phyloP scores from a whole-genome alignment of 2,329 filamentous ascomycete species.

The Cercospora sp. region DNA sequence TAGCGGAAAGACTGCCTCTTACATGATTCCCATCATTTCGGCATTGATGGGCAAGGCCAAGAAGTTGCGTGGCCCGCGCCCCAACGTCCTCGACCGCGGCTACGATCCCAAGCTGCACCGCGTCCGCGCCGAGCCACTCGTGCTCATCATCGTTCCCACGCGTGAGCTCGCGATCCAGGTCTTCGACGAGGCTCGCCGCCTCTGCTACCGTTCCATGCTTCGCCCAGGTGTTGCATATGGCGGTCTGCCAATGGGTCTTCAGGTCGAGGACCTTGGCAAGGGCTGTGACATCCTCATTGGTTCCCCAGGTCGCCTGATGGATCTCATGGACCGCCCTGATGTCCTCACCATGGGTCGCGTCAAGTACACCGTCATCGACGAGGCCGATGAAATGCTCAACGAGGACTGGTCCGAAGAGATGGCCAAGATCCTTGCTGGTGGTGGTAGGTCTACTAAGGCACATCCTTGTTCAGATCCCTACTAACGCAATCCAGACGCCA shows the following conservation, averaged over 20 bases:
- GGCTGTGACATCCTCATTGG: constrained; percentile 89
- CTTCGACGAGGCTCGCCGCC: constrained; percentile 87
- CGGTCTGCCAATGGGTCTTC: constrained; percentile 69
- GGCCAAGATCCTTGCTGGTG: constrained; percentile 72
- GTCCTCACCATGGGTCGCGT: constrained; percentile 73
- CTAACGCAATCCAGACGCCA: constrained; percentile 58
- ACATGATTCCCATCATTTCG: constrained; percentile 83
- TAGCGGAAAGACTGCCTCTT: constrained; percentile 94
- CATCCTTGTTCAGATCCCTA: background rate
- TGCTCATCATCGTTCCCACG: constrained; percentile 81
- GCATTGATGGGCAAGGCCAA: constrained; percentile 95
- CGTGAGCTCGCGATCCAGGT: constrained; percentile 92
- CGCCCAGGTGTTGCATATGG: constrained; percentile 89
- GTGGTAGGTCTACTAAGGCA: constrained; percentile 59
- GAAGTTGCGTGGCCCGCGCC: constrained; percentile 76
- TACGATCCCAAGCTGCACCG: constrained; percentile 54
- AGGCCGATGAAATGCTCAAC: constrained; percentile 87
- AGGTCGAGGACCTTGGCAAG: constrained; percentile 70
- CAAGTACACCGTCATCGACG: constrained; percentile 81
- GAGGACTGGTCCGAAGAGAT: constrained; percentile 77
- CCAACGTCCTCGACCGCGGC: constrained; percentile 50
- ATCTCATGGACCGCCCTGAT: constrained; percentile 74
- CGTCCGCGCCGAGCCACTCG: constrained; percentile 79
- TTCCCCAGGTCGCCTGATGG: constrained; percentile 80
- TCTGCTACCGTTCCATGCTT: constrained; percentile 93